A percentile compares a stretch with the other conserved stretches of the same genome.
phyloP scores from a whole-genome alignment of 768 basidiomycete genomes.

The Leccinum barrowsii region DNA sequence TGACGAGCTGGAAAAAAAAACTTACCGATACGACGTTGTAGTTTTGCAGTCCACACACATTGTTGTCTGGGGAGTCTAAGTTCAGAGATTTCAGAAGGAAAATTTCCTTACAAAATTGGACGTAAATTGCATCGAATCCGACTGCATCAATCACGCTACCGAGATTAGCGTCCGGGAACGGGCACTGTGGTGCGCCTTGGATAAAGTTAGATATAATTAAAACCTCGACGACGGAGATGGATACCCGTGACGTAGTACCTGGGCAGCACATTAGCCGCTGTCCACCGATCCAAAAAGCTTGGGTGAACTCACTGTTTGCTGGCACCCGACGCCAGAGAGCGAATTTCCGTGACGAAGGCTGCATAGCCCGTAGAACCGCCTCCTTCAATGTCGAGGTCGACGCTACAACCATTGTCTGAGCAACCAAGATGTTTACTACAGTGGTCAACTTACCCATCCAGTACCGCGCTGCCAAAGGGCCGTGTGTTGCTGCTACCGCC shows the following conservation, averaged over 20 bases:
- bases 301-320: slow-evolving; percentile 18
- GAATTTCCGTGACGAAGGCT: slow-evolving; percentile 38
- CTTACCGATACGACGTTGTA: slow-evolving; percentile 53
- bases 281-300: background rate
- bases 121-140: slow-evolving; percentile 69
- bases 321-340: slow-evolving; percentile 22
- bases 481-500: slow-evolving; percentile 42
- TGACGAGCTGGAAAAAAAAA: background rate
- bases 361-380: slow-evolving; percentile 49
- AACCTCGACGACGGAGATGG: background rate
- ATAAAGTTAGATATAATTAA: background rate
- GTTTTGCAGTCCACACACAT: slow-evolving; percentile 42
- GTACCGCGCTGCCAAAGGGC: slow-evolving; percentile 43
- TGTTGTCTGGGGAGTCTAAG: slow-evolving; percentile 35
- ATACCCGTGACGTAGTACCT: slow-evolving; percentile 62
- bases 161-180: slow-evolving; percentile 64
- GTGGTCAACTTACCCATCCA: slow-evolving; percentile 39
- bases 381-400: slow-evolving; percentile 78
- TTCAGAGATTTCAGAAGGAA: background rate
- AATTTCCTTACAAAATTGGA: slow-evolving; percentile 50
- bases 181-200: slow-evolving; percentile 43
- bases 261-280: slow-evolving; percentile 1
- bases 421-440: background rate
- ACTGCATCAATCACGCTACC: slow-evolving; percentile 57
- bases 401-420: slow-evolving; percentile 27